Percentiles rank a stretch among this genome's conserved stretches.
Conservation (phyloP, 2,329 filamentous ascomycete genomes). For the Scedosporium minutisporum region DNA sequence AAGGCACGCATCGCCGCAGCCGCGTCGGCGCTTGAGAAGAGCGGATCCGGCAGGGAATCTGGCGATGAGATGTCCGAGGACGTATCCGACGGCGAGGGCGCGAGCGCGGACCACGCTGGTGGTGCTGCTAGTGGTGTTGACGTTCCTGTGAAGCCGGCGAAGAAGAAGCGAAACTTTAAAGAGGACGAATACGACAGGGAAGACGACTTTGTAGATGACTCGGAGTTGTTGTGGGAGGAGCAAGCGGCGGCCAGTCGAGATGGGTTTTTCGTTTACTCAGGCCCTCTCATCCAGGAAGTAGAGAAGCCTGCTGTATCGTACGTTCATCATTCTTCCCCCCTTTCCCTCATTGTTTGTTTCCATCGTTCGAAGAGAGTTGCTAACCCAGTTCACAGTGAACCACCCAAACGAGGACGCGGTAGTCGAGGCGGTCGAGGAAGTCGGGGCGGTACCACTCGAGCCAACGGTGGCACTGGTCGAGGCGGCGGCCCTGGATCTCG, state of each 20-base stretch:
- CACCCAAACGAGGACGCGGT: slow-evolving; percentile 58
- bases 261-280: slow-evolving; percentile 96
- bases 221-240: slow-evolving; percentile 89
- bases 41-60: slow-evolving; percentile 57
- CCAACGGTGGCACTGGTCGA: slow-evolving; percentile 20
- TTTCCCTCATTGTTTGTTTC: not conserved
- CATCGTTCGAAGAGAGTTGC: slow-evolving; percentile 12
- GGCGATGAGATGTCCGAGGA: slow-evolving; percentile 81
- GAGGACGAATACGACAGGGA: slow-evolving; percentile 78
- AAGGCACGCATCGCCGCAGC: slow-evolving; percentile 82
- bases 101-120: slow-evolving; percentile 75
- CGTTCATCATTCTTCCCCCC: slow-evolving; percentile 16
- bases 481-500: slow-evolving; percentile 57
- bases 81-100: slow-evolving; percentile 63
- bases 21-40: slow-evolving; percentile 73
- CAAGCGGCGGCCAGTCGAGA: slow-evolving; percentile 89
- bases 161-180: slow-evolving; percentile 72
- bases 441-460: slow-evolving; percentile 28
- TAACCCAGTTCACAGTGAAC: slow-evolving; percentile 43
- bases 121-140: slow-evolving; percentile 52
- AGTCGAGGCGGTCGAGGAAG: slow-evolving; percentile 37
- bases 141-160: slow-evolving; percentile 50
- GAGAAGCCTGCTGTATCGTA: slow-evolving; percentile 58
- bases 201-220: slow-evolving; percentile 84
- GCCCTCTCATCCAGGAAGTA: slow-evolving; percentile 77